phyloP scores from a whole-genome alignment of 768 basidiomycete species.

The Pisolithus tinctorius region DNA sequence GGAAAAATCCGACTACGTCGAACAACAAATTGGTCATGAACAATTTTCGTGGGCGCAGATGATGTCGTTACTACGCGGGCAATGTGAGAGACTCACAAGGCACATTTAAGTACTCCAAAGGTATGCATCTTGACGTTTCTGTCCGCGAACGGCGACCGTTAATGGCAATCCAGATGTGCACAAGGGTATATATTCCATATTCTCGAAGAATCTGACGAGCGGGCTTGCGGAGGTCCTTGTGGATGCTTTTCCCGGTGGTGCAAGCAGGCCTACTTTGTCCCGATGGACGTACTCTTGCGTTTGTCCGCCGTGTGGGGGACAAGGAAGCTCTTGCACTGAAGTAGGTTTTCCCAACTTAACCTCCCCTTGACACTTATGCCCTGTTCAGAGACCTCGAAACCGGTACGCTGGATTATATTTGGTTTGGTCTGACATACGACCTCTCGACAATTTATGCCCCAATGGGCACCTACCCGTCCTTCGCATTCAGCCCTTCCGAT shows the following conservation, averaged over 20 bases:
- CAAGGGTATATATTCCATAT: constrained; percentile 64
- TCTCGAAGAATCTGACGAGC: constrained; percentile 56
- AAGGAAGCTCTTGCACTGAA: constrained; percentile 68
- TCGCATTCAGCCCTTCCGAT: constrained; percentile 57
- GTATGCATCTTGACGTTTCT: constrained; percentile 23
- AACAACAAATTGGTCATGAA: constrained; percentile 71
- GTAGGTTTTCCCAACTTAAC: constrained; percentile 29
- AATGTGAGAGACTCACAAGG: constrained; percentile 47
- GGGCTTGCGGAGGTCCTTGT: constrained; percentile 47
- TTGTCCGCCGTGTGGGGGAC: constrained; percentile 66
- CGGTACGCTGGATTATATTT: constrained; percentile 57
- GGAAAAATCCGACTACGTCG: constrained; percentile 50
- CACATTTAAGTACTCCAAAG: constrained; percentile 58
- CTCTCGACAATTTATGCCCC: constrained; percentile 58
- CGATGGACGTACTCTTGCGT: constrained; percentile 66
- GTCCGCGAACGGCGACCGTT: not conserved
- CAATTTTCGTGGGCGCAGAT: constrained; percentile 57
- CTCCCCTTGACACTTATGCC: constrained; percentile 1
- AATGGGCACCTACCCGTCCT: constrained; percentile 77
- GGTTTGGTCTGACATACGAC: constrained; percentile 68
- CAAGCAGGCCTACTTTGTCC: constrained; percentile 64
- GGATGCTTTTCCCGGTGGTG: constrained; percentile 57
- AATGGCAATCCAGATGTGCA: constrained; percentile 47
- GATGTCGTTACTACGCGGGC: constrained; percentile 57
- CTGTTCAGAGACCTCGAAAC: constrained; percentile 52